phyloP scores from a whole-genome alignment of 192 early-diverging fungal species.

The Coemansia guatemalensis region DNA sequence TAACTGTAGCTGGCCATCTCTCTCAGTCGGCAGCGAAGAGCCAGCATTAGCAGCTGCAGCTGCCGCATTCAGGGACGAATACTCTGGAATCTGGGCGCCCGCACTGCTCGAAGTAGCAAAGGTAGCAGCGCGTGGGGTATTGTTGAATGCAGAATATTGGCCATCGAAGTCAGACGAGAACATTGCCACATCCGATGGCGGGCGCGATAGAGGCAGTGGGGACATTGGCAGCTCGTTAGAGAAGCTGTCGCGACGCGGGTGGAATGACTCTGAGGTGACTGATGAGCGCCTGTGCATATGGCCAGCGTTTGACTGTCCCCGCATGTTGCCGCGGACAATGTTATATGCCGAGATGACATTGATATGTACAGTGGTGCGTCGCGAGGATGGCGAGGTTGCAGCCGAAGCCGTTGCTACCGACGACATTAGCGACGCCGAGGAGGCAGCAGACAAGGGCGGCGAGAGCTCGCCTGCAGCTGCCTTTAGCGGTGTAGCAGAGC shows the following conservation, averaged over 20 bases:
- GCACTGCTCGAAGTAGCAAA: neutral
- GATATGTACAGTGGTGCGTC: conserved; percentile 45
- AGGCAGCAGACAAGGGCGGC: conserved; percentile 13
- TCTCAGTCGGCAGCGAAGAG: conserved; percentile 6
- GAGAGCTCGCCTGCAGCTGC: conserved; percentile 10
- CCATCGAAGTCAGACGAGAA: conserved; percentile 13
- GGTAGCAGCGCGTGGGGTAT: neutral
- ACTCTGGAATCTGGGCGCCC: conserved; percentile 5
- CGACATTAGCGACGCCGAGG: conserved; percentile 11
- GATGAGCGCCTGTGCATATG: conserved; percentile 19
- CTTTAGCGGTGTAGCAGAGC: conserved; percentile 2
- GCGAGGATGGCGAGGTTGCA: neutral
- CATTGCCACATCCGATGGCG: conserved; percentile 48
- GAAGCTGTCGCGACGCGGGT: conserved; percentile 4
- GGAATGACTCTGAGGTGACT: conserved; percentile 20
- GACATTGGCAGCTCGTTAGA: conserved; percentile 5
- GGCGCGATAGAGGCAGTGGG: conserved; percentile 26
- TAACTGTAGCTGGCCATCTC: neutral
- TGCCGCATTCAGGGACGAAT: conserved; percentile 29
- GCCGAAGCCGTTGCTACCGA: conserved; percentile 1
- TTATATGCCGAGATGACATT: conserved; percentile 39
- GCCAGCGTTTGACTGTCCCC: conserved; percentile 4
- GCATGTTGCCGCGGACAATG: conserved; percentile 5
- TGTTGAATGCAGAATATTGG: neutral
- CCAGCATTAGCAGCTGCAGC: conserved; percentile 22